Evolutionary conservation across 2,329 filamentous ascomycete species (phyloP).

Genomic region (Fusarium concolor): DNA sequence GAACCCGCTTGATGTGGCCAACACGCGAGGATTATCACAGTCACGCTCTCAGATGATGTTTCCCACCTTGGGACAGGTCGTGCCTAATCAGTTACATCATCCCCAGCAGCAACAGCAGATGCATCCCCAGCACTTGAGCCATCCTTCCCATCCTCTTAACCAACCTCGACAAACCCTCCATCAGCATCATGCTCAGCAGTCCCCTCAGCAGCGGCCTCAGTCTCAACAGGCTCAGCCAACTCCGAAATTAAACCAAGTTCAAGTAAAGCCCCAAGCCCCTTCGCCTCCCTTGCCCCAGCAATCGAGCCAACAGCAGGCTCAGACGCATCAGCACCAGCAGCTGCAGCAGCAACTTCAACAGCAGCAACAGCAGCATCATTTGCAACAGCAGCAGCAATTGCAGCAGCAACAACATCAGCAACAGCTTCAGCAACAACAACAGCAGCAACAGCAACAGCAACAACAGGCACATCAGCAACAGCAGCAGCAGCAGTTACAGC

Average conservation of each 20-base stretch:
- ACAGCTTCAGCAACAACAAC: slow-evolving; percentile 43
- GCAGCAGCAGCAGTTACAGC: slow-evolving; percentile 43
- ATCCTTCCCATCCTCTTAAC: slow-evolving; percentile 44
- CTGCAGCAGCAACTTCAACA: slow-evolving; percentile 48
- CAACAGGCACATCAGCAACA: slow-evolving; percentile 38
- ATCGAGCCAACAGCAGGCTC: slow-evolving; percentile 42
- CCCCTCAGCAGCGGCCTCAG: slow-evolving; percentile 53
- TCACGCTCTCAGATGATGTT: slow-evolving; percentile 59
- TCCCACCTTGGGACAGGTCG: slow-evolving; percentile 55
- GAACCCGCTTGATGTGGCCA: slow-evolving; percentile 59
- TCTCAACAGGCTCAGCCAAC: slow-evolving; percentile 51
- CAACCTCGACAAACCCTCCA: slow-evolving; percentile 45
- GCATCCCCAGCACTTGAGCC: slow-evolving; percentile 50
- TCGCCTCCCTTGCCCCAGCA: slow-evolving; percentile 50
- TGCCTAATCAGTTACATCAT: slow-evolving; percentile 58
- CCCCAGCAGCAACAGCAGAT: slow-evolving; percentile 55
- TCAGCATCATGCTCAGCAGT: slow-evolving; percentile 47
- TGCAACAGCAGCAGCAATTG: slow-evolving; percentile 43
- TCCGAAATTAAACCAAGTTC: slow-evolving; percentile 49
- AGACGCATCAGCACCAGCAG: slow-evolving; percentile 46
- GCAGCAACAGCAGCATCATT: slow-evolving; percentile 45
- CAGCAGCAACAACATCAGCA: slow-evolving; percentile 49
- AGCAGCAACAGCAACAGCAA: slow-evolving; percentile 47
- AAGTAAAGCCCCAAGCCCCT: slow-evolving; percentile 49
- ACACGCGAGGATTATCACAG: slow-evolving; percentile 57